Evolutionary conservation across 176 grass and related monocot species (phyloP), one percentile per base, ranked within the genome.

Genomic region (Raddia guianensis): DNA sequence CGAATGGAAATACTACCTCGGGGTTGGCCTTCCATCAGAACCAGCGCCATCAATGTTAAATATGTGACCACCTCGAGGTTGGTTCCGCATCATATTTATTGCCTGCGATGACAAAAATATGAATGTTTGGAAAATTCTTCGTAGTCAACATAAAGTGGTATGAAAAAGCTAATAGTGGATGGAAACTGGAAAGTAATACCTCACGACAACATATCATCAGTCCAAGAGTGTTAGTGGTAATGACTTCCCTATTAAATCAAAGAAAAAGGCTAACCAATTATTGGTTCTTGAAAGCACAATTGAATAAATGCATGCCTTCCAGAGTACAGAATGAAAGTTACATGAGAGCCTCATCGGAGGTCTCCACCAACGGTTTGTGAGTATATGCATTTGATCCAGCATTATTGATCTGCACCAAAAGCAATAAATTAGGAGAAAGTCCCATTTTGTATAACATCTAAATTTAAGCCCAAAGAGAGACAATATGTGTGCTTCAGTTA

Each of bases 351-450:
- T 98, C 92, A 12, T 98, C 95, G 66, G 95, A 95, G 57, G 90
- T 98, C 78, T 98, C 95, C 71, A 90, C 84, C 88, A 98, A 78
- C 1, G 95, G 92, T 83, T 95, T 98, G 75, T 76, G 84, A 73
- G 86, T 98, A 85, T 98, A 98, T 72, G 95, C 95, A 95, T 98
- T 98, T 81, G 95, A 98, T 88, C 95, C 92, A 53, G 95, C 95
- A 89, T 98, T 98, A 74, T 98, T 98, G 76, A 98, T 95, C 92
- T 98, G 92, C 60, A 72, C 33, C 49, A 65, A 76, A 45, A 45
- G 15, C 35, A 87, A 49, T 48, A 74, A 27, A 72, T 82, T 13
- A 78, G 15, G 46, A 63, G 49, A 81, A 76, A 70, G 5, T 35
- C 57, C 1, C 66, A 5, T 8, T 49, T 55, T 0, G 8, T 27